Conservation (phyloP, 306 rosid genomes). For the Spatholobus suberectus region DNA sequence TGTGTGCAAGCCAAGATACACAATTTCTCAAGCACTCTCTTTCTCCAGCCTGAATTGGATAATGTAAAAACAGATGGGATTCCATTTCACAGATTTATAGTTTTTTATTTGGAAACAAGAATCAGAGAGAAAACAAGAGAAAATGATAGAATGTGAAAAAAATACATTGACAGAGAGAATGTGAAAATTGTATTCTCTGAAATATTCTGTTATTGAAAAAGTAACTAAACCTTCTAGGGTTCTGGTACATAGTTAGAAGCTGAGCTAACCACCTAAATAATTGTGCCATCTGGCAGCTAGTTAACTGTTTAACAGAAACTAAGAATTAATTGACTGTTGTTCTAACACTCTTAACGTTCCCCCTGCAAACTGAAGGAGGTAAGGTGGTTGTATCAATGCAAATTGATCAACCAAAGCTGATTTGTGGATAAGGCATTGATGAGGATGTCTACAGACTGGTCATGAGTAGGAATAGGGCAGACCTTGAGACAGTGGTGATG, state of each 20-base stretch:
- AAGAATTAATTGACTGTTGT: too few species aligned
- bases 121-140: not conserved
- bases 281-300: too few species aligned
- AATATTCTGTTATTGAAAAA: not conserved
- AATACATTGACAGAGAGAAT: not conserved
- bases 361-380: too few species aligned
- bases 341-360: too few species aligned
- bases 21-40: not conserved
- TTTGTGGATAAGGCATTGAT: too few species aligned
- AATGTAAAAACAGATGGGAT: not conserved
- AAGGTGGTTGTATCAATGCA: too few species aligned
- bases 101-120: not conserved
- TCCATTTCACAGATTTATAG: not conserved
- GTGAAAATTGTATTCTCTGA: not conserved
- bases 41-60: constrained; percentile 1
- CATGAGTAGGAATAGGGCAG: too few species aligned
- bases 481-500: too few species aligned
- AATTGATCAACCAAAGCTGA: too few species aligned
- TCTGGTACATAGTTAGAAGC: not conserved
- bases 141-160: not conserved
- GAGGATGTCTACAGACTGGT: too few species aligned
- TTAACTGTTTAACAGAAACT: too few species aligned
- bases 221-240: not conserved
- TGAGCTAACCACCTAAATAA: too few species aligned
- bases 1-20: not conserved